Base-by-base conservation (phyloP, 192 early-diverging fungal species). In the Coemansia sp. region DNA sequence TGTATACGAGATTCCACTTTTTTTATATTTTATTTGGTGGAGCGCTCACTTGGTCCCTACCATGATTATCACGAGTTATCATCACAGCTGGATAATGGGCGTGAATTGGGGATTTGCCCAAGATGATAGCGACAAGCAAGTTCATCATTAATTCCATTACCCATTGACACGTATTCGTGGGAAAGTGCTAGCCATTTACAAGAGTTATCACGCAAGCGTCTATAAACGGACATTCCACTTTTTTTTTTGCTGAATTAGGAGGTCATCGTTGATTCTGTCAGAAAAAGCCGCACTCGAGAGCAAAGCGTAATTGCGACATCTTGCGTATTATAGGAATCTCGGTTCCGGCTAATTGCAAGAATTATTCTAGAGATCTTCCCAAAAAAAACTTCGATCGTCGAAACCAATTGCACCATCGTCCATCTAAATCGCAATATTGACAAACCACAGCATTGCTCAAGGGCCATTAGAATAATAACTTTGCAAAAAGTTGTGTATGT, bases 361-460 rank as follows among this genome's bases (percentile, higher is more conserved):
- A 29, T 12, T 8, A 29, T 11, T 54, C 9, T 24, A 27, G 52
- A 27, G 52, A 54, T 54, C 12, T 1, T 49, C 46, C 46, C 27
- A 27, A 27, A 27, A 27, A 22, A 18, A n/a, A 20, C 52, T 54
- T 54, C 0, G 47, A 51, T 54, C 52, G 8, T 54, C 52, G 52
- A 22, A 27, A 27, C 24, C 10, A 54, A 29, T 54, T 54, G 52
- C 52, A 54, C 52, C 52, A 54, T 54, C 52, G 24, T 10, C 13
- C 52, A 29, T 24, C 52, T 27, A 54, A 54, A 54, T 54, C 52
- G 52, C 52, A 54, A 54, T 54, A 54, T 54, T 13, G 11, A 54
- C 24, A 24, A 54, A 20, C 18, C 20, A 51, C 0, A 51, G 47
- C 16, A 51, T 51, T 24, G 47, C 47, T 51, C 47, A 51, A 20